Evolutionary conservation across 805 yeast species (phyloP), one percentile per base, ranked within the genome.

Genomic region (Candida broadrunensis): DNA sequence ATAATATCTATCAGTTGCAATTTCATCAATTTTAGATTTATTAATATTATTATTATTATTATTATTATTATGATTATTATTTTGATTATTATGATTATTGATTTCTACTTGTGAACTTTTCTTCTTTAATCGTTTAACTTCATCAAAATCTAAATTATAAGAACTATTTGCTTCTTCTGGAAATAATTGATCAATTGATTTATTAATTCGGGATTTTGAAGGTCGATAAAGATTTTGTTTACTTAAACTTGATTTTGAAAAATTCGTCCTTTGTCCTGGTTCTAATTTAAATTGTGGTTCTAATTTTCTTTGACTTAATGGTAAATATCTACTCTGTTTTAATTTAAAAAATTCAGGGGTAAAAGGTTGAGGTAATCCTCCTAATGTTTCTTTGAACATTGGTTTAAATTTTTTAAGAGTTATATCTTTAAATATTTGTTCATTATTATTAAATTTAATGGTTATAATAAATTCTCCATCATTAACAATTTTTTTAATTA

Each of bases 1-100:
- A 48, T 44, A 50, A 35, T 50, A 50, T 15, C 51, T 18, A 36
- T 50, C 54, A 20, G 39, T 49, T 20, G 42, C 29, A 26, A 13
- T 5, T 26, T 8, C 6, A 33, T 19, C 24, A 7, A 25, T 13
- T 19, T 33, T 34, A 4, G 38, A 33, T 21, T 25, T 33, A n/a
- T n/a, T n/a, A n/a, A n/a, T n/a, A n/a, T n/a, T n/a, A n/a, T n/a
- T n/a, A n/a, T n/a, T n/a, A n/a, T n/a, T n/a, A n/a, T n/a, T n/a
- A n/a, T n/a, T n/a, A n/a, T n/a, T n/a, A n/a, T n/a, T n/a, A n/a
- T n/a, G n/a, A n/a, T n/a, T n/a, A n/a, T n/a, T n/a, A n/a, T n/a
- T n/a, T n/a, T n/a, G n/a, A n/a, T n/a, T n/a, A n/a, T n/a, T n/a
- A n/a, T n/a, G n/a, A n/a, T n/a, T n/a, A n/a, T n/a, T n/a, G n/a